Conservation (phyloP, 176 grass and related monocot genomes). For the Poa pratensis region DNA sequence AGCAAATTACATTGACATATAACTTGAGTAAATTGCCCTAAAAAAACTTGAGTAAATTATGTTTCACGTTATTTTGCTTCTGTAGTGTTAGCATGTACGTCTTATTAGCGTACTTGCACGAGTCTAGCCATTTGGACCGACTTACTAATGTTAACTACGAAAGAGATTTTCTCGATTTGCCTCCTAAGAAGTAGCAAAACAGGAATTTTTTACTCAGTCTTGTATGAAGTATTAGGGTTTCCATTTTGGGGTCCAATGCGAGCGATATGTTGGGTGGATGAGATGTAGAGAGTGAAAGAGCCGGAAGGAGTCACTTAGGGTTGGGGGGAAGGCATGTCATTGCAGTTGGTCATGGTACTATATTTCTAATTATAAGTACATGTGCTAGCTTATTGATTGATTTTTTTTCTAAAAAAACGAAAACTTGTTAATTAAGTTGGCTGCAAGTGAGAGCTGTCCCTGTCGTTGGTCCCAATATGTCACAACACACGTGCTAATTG, state of each 20-base stretch:
- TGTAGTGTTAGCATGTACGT: no score
- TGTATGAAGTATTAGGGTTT: background rate
- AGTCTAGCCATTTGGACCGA: background rate
- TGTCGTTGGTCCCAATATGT: background rate
- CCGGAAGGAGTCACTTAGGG: background rate
- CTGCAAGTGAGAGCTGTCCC: background rate
- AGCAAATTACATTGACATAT: no score
- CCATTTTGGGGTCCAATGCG: no score
- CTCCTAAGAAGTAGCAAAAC: background rate
- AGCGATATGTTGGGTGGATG: no score
- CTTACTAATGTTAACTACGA: background rate
- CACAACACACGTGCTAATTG: constrained; percentile 5
- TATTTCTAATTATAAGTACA: background rate
- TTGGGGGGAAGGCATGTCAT: background rate
- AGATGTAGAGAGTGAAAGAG: no score
- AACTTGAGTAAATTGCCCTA: no score
- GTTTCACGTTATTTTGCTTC: no score
- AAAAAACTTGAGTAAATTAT: no score
- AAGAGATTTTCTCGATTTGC: background rate
- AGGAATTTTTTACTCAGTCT: no score
- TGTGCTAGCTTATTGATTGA: background rate
- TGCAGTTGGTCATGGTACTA: background rate
- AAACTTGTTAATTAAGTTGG: background rate
- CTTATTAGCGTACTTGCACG: background rate
- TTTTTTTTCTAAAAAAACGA: background rate